A percentile compares a stretch with the other conserved stretches of the same genome.
Conservation (phyloP, 441 rosid genomes). For the Sinapis alba region DNA sequence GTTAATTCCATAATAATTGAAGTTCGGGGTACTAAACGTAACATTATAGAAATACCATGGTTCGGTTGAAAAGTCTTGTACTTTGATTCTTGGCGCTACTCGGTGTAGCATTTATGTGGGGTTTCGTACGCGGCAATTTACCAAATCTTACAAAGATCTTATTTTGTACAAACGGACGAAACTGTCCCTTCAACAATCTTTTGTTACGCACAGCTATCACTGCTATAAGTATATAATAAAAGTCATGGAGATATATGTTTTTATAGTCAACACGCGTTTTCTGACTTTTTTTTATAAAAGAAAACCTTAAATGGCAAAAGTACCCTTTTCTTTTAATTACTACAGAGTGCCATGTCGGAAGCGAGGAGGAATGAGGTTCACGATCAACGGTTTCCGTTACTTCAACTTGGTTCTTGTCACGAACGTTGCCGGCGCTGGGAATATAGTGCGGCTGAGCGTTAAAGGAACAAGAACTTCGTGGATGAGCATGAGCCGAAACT, state of each 20-base stretch:
- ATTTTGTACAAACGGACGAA: conserved; percentile 21
- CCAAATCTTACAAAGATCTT: conserved; percentile 24
- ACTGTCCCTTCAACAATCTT: conserved; percentile 25
- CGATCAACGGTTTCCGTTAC: conserved; percentile 53
- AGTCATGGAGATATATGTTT: background rate
- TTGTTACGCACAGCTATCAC: background rate
- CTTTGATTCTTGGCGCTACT: conserved; percentile 34
- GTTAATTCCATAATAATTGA: background rate
- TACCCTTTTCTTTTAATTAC: background rate
- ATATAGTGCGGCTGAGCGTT: conserved; percentile 44
- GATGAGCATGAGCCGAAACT: conserved; percentile 53
- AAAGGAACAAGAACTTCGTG: conserved; percentile 46
- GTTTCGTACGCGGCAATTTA: conserved; percentile 22
- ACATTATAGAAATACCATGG: background rate
- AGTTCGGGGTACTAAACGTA: background rate
- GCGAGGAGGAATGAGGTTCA: conserved; percentile 51
- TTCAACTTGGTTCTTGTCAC: conserved; percentile 50
- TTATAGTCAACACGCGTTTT: conserved; percentile 34
- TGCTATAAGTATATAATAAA: background rate
- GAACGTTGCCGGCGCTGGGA: conserved; percentile 51
- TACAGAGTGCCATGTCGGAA: conserved; percentile 52
- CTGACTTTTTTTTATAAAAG: background rate
- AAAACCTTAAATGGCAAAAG: background rate
- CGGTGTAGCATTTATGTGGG: conserved; percentile 32
- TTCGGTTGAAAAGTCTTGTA: background rate